Base-by-base conservation (phyloP, 2,329 filamentous ascomycete genomes). In the Stagonosporopsis rhizophila region DNA sequence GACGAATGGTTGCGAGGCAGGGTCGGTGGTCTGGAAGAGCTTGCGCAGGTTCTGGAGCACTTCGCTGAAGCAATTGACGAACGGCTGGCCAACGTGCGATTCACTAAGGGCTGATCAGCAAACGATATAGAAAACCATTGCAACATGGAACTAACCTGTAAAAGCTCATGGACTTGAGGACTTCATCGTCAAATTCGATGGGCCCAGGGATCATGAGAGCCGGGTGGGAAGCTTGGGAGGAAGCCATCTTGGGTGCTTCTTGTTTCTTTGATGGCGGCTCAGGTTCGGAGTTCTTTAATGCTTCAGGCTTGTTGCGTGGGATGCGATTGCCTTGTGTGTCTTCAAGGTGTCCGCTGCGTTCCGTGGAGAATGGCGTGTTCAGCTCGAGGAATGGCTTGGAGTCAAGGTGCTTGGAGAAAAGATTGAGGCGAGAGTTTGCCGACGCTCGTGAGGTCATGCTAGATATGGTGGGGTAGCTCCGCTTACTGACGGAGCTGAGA, bases 181-280 rank as follows among this genome's bases (percentile, higher is more conserved):
- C 94, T 44, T 88, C 92, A 94, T 98, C 94, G 77, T 97, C 94
- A 75, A 97, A 97, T 81, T 98, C 94, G 77, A 98, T 96, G 72
- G 95, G 95, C 62, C 95, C 95, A 45, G 95, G 95, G 73, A 99
- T 98, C 80, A 99, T 87, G 79, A 99, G 83, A 52, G 94, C 89
- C 49, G 86, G 82, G 73, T 89, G 87, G 52, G 83, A 77, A 50
- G 83, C 70, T 78, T 88, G 85, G 52, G 70, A 74, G 37, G 85
- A 87, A 84, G 87, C 87, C 27, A 65, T 60, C 56, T 66, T 61
- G 28, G 58, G 59, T 39, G 49, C 27, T 59, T 66, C 51, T 46
- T 52, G 48, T 42, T 49, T 58, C 40, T 60, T 60, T n/a, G 50
- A 45, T 8, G 48, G n/a, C 41, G 44, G 49, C n/a, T 40, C 35